Conservation (phyloP, 805 yeast species). For the Ogataea methanolica region DNA sequence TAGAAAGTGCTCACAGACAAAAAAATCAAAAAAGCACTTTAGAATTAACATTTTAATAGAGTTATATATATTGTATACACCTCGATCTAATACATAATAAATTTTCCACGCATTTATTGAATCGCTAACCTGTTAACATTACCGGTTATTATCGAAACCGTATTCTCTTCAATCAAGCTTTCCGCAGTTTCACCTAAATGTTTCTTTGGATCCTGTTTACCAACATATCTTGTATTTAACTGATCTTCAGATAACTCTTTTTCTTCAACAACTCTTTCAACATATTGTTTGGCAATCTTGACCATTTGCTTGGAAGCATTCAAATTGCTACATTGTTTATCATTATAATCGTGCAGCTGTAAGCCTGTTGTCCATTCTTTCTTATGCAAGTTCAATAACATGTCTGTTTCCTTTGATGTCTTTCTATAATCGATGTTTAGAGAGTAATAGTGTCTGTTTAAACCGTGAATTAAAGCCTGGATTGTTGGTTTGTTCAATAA, state of each 20-base stretch:
- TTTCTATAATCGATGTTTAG: slow-evolving; percentile 91
- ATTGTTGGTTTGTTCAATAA: slow-evolving; percentile 93
- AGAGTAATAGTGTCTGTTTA: slow-evolving; percentile 95
- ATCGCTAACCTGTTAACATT: slow-evolving; percentile 89
- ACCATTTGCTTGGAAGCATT: slow-evolving; percentile 76
- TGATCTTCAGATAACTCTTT: slow-evolving; percentile 83
- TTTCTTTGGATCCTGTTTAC: slow-evolving; percentile 98
- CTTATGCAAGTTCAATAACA: slow-evolving; percentile 91
- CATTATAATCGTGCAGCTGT: slow-evolving; percentile 68
- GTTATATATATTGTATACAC: not conserved
- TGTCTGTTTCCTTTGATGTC: slow-evolving; percentile 86
- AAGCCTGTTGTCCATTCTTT: slow-evolving; percentile 95
- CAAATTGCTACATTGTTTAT: slow-evolving; percentile 70
- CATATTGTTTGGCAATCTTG: slow-evolving; percentile 83
- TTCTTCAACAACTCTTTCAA: slow-evolving; percentile 88
- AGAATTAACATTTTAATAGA: no score
- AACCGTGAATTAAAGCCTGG: slow-evolving; percentile 94
- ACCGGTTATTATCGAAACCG: slow-evolving; percentile 81
- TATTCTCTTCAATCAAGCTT: slow-evolving; percentile 79
- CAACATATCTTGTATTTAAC: slow-evolving; percentile 92
- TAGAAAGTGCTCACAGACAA: not conserved
- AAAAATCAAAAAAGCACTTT: not conserved
- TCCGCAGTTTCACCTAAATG: slow-evolving; percentile 90
- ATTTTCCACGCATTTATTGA: slow-evolving; percentile 37
- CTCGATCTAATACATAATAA: no score